These are phyloP conservation scores for Kluyveromyces sp. DNA, from an alignment of 1,139 yeast species.

Conservation along the genomic window DNA sequence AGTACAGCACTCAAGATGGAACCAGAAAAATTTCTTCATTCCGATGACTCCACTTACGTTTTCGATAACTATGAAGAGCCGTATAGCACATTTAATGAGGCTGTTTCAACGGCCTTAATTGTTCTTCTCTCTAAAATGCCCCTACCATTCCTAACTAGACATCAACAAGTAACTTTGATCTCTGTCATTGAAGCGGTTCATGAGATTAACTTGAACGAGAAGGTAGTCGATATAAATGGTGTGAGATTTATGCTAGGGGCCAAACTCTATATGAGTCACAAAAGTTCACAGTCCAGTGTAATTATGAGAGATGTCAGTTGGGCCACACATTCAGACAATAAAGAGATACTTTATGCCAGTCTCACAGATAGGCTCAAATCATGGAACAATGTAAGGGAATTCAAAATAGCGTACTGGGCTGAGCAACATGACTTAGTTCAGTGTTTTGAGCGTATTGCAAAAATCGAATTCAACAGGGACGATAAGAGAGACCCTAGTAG, in stretches of 20 bases:
- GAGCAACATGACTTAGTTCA: slow-evolving; percentile 44
- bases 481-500: slow-evolving; percentile 61
- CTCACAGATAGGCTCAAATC: slow-evolving; percentile 48
- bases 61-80: slow-evolving; percentile 34
- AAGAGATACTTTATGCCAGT: slow-evolving; percentile 53
- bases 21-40: slow-evolving; percentile 26
- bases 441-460: slow-evolving; percentile 61
- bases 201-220: slow-evolving; percentile 44
- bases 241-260: slow-evolving; percentile 65
- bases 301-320: slow-evolving; percentile 78
- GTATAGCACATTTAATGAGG: slow-evolving; percentile 39
- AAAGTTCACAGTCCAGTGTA: slow-evolving; percentile 42
- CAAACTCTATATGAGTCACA: slow-evolving; percentile 56
- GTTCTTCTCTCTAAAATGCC: slow-evolving; percentile 59
- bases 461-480: slow-evolving; percentile 46
- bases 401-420: slow-evolving; percentile 72
- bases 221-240: slow-evolving; percentile 65
- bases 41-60: slow-evolving; percentile 20
- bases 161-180: slow-evolving; percentile 79
- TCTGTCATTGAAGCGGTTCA: slow-evolving; percentile 60
- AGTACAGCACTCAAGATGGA: slow-evolving; percentile 37
- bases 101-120: slow-evolving; percentile 44
- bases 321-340: slow-evolving; percentile 81
- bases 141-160: slow-evolving; percentile 78
- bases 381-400: slow-evolving; percentile 56